These are phyloP conservation scores for Aphanomyces cochlioides DNA, from an alignment of 352 stramenopile genomes.

Conservation along the genomic window DNA sequence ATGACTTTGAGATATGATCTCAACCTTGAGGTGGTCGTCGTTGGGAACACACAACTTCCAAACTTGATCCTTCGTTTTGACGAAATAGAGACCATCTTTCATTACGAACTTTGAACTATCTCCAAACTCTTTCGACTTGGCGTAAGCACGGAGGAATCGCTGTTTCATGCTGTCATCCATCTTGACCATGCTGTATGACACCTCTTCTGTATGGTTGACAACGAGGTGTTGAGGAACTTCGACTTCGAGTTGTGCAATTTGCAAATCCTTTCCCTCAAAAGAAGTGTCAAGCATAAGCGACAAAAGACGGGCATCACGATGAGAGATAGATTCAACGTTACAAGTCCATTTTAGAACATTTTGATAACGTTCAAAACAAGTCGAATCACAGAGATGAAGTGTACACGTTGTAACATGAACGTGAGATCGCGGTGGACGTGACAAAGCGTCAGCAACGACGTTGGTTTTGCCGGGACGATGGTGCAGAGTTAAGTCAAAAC, in stretches of 20 bases:
- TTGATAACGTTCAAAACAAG: background rate
- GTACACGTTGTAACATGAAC: background rate
- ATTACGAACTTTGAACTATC: background rate
- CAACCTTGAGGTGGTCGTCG: too few species aligned
- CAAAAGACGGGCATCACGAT: background rate
- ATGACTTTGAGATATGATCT: too few species aligned
- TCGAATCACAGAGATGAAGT: background rate
- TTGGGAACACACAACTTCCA: too few species aligned
- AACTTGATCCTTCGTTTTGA: slow-evolving; percentile 21
- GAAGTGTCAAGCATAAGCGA: background rate
- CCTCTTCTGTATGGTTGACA: slow-evolving; percentile 5
- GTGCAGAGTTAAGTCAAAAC: slow-evolving; percentile 27
- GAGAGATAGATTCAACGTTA: background rate
- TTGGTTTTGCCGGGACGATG: slow-evolving; percentile 9
- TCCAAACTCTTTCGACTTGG: background rate
- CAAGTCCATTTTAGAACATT: background rate
- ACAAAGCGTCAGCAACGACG: slow-evolving; percentile 17
- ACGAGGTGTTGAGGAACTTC: background rate
- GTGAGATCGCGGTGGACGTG: background rate
- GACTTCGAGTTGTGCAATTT: background rate
- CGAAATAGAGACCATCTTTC: background rate
- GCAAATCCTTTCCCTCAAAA: background rate
- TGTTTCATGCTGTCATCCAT: background rate
- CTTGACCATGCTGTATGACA: slow-evolving; percentile 3
- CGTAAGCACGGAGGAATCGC: background rate